These are phyloP conservation scores for Salvia rosmarinus DNA, from an alignment of 257 asterid species.

Conservation along the genomic window DNA sequence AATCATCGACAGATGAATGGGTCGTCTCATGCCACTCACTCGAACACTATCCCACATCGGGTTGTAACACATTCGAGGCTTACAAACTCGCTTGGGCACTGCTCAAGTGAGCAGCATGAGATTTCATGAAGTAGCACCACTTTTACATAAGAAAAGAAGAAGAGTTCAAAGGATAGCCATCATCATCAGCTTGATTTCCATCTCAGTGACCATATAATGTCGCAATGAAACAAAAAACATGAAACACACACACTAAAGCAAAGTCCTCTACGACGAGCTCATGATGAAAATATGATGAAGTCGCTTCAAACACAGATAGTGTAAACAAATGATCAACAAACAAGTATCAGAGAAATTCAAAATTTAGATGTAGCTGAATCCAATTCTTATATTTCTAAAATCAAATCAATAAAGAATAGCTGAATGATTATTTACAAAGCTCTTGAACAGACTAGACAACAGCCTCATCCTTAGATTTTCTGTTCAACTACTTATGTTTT, in stretches of 20 bases:
- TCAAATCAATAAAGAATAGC: constrained; percentile 30
- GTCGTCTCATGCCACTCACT: not conserved
- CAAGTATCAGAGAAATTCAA: constrained; percentile 9
- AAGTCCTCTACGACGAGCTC: too few relatives aligned
- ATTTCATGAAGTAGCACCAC: not conserved
- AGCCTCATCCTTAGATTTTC: constrained; percentile 33
- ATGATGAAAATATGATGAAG: too few relatives aligned
- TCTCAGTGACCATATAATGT: too few relatives aligned
- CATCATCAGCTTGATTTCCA: too few relatives aligned
- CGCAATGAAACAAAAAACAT: too few relatives aligned
- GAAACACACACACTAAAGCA: too few relatives aligned
- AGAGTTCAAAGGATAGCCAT: too few relatives aligned
- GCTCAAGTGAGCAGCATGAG: not conserved
- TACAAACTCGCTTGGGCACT: too few relatives aligned
- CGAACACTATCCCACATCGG: not conserved
- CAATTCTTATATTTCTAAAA: constrained; percentile 28
- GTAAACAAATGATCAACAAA: not conserved
- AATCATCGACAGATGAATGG: not conserved
- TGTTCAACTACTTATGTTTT: constrained; percentile 21
- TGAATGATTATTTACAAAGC: constrained; percentile 44
- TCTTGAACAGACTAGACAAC: constrained; percentile 31
- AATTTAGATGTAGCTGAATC: constrained; percentile 9
- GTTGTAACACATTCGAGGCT: too few relatives aligned
- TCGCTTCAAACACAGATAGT: too few relatives aligned
- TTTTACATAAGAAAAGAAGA: not conserved